Evolutionary conservation across 768 basidiomycete species (phyloP).

Genomic region (Tylopilus subfusipes): DNA sequence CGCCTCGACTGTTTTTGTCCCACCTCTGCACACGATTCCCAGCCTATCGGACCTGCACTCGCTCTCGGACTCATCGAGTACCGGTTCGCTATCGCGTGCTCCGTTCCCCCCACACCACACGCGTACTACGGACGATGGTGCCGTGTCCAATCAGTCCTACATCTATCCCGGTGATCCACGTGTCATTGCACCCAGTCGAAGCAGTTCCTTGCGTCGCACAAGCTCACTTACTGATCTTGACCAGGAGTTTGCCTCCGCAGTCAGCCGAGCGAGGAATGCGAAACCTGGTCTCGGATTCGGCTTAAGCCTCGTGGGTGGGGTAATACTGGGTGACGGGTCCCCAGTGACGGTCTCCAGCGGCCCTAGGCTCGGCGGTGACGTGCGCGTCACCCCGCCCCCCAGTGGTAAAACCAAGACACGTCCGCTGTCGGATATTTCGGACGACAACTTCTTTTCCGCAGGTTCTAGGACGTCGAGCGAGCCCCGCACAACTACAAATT

Average conservation of each 20-base stretch:
- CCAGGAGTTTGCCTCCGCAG: constrained; percentile 48
- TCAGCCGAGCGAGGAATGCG: constrained; percentile 39
- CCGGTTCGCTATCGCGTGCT: constrained; percentile 37
- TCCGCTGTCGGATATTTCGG: constrained; percentile 34
- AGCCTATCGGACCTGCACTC: constrained; percentile 64
- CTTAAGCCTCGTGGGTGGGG: constrained; percentile 39
- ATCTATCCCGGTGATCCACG: constrained; percentile 71
- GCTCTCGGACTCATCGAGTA: constrained; percentile 41
- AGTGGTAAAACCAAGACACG: constrained; percentile 32
- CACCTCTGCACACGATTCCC: constrained; percentile 65
- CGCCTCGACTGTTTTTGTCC: constrained; percentile 73
- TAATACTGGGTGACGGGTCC: constrained; percentile 48
- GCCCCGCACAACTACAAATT: constrained; percentile 24
- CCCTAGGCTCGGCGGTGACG: constrained; percentile 40
- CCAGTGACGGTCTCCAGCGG: constrained; percentile 75
- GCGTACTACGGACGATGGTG: constrained; percentile 71
- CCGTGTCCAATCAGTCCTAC: constrained; percentile 61
- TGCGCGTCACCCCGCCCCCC: constrained; percentile 47
- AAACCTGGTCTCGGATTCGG: constrained; percentile 44
- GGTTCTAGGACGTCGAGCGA: constrained; percentile 34
- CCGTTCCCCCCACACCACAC: constrained; percentile 54
- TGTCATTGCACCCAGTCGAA: constrained; percentile 65
- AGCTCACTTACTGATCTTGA: constrained; percentile 77
- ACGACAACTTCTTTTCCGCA: constrained; percentile 48
- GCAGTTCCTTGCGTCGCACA: constrained; percentile 57